A percentile compares a stretch with the other conserved stretches of the same genome.
phyloP scores from a whole-genome alignment of 495 filamentous ascomycete genomes.

The Hypomontagnella monticulosa region DNA sequence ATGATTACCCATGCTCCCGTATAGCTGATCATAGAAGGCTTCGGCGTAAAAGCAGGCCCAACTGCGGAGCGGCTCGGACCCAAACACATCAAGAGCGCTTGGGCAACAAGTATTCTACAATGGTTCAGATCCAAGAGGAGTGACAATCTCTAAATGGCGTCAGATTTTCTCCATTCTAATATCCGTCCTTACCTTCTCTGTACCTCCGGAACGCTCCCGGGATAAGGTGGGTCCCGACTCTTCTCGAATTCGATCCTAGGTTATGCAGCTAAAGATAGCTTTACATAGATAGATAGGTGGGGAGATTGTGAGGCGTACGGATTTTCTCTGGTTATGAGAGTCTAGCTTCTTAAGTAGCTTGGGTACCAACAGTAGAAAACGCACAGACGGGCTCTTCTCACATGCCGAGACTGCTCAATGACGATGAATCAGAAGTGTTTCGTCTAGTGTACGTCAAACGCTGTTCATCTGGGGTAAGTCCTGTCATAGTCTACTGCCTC shows the following conservation, averaged over 20 bases:
- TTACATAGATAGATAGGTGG: slow-evolving; percentile 1
- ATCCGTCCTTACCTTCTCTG: not conserved
- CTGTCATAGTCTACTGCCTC: not conserved
- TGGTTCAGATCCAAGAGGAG: slow-evolving; percentile 12
- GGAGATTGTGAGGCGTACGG: slow-evolving; percentile 1
- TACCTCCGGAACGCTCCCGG: slow-evolving; percentile 23
- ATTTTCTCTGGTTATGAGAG: slow-evolving; percentile 4
- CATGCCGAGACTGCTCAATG: slow-evolving; percentile 28
- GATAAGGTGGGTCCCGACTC: not conserved
- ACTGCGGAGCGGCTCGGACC: not conserved
- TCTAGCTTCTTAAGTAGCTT: slow-evolving; percentile 12
- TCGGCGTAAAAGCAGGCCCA: no score
- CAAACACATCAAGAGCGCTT: no score
- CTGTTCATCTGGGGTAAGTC: not conserved
- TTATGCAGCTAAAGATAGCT: slow-evolving; percentile 18
- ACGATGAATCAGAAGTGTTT: slow-evolving; percentile 31
- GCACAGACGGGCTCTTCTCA: slow-evolving; percentile 31
- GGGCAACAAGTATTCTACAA: not conserved
- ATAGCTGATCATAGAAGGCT: no score
- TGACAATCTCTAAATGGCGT: slow-evolving; percentile 19
- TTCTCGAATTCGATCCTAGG: slow-evolving; percentile 20
- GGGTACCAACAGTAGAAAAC: slow-evolving; percentile 5
- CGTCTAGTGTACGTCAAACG: slow-evolving; percentile 19
- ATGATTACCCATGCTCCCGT: no score
- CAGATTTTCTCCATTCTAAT: slow-evolving; percentile 19